Conservation (phyloP, 2,329 filamentous ascomycete species). For the Myriangium duriaei region DNA sequence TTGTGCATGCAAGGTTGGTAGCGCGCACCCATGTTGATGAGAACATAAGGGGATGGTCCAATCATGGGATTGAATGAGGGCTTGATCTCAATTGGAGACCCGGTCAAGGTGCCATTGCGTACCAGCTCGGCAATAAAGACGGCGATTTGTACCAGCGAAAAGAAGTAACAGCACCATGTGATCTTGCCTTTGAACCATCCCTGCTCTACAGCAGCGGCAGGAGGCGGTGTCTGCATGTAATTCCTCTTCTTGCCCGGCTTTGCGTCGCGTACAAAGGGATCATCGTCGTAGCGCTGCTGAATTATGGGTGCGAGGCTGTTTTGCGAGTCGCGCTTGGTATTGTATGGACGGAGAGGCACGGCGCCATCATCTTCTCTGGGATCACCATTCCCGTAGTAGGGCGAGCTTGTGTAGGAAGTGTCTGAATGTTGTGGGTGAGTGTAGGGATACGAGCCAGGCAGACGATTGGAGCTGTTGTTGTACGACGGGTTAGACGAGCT, state of each 20-base stretch:
- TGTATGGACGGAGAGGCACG: slow-evolving; percentile 32
- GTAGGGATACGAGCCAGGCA: slow-evolving; percentile 21
- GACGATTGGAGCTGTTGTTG: slow-evolving; percentile 14
- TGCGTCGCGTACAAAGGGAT: slow-evolving; percentile 26
- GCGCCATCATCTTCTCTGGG: slow-evolving; percentile 37
- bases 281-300: slow-evolving; percentile 29
- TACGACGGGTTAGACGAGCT: slow-evolving; percentile 12
- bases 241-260: slow-evolving; percentile 16
- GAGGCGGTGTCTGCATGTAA: slow-evolving; percentile 10
- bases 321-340: slow-evolving; percentile 25
- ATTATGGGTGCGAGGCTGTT: slow-evolving; percentile 27
- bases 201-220: slow-evolving; percentile 20
- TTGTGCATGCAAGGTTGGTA: slow-evolving; percentile 94
- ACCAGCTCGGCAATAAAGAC: slow-evolving; percentile 86
- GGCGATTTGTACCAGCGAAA: slow-evolving; percentile 62
- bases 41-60: slow-evolving; percentile 74
- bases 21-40: slow-evolving; percentile 94
- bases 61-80: slow-evolving; percentile 96
- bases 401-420: slow-evolving; percentile 23
- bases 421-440: slow-evolving; percentile 16
- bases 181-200: slow-evolving; percentile 46
- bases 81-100: slow-evolving; percentile 63
- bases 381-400: slow-evolving; percentile 24
- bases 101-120: slow-evolving; percentile 67
- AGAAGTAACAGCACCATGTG: slow-evolving; percentile 71